Base-by-base conservation (phyloP, 1,284 basidiomycete species). In the Trametes hirsuta region DNA sequence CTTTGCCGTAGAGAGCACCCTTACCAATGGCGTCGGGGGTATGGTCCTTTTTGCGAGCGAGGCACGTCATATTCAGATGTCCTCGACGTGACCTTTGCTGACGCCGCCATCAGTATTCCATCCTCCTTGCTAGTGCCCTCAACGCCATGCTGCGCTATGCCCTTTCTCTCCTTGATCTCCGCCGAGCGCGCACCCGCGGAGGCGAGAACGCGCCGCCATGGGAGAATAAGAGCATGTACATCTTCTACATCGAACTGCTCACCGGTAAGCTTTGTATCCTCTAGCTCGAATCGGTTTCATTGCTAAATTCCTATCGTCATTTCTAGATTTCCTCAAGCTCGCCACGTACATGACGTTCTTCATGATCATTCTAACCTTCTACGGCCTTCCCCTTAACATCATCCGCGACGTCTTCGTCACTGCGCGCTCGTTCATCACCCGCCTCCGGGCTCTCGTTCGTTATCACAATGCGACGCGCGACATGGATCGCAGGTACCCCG, bases 161-260 rank as follows among this genome's bases (percentile, higher is more conserved):
- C n/a, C 84, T 98, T 61, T 94, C 91, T 56, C 77, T 91, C 22
- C 83, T 92, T 65, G 97, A 98, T 71, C 77, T 94, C 42, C 83
- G 91, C 25, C 83, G 93, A 41, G 93, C 94, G 2, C 83, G 84
- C 53, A 77, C 79, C 50, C 79, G 90, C 58, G 94, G 94, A 22
- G 88, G 93, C 35, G 93, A 90, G 68, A 92, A 92, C 71, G 94
- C 94, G 0, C 93, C 94, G 59, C 86, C 90, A 48, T 99, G 97
- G 97, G 96, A 99, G 75, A 90, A 93, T 70, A 99, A 99, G 81
- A 96, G 93, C 78, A 97, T 98, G 87, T 97, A 90, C 80, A 81
- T 94, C 14, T 97, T 98, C 78, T 98, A 97, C 72, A 88, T 98
- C 64, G 97, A 98, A 69, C 79, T 98, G 45, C 81, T 83, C n/a